Percentiles rank a stretch among this genome's conserved stretches.
These are phyloP conservation scores for Trichophyton verrucosum DNA, from an alignment of 2,329 filamentous ascomycete genomes.

Conservation along the genomic window DNA sequence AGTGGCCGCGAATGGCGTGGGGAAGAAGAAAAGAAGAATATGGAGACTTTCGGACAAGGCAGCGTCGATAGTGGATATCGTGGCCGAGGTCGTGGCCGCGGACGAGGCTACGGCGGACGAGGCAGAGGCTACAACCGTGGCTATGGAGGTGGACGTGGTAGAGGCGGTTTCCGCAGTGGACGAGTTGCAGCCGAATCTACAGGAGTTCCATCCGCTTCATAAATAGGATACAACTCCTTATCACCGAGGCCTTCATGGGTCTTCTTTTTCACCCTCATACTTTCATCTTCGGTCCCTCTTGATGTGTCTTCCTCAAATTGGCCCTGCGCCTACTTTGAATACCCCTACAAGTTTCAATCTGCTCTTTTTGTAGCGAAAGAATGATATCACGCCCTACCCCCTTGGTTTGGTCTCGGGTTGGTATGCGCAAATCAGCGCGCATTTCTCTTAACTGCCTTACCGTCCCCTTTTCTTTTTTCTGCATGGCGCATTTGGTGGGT, in stretches of 20 bases:
- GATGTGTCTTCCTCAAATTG: background rate
- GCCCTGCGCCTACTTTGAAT: background rate
- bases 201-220: conserved; percentile 22
- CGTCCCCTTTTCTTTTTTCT: background rate
- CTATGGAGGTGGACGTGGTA: conserved; percentile 32
- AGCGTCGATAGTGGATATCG: conserved; percentile 81
- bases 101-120: conserved; percentile 41
- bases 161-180: conserved; percentile 34
- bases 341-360: background rate
- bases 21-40: conserved; percentile 88
- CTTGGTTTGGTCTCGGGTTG: conserved; percentile 3
- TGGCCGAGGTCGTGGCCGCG: conserved; percentile 64
- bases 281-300: background rate
- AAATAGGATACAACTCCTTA: background rate
- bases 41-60: conserved; percentile 95
- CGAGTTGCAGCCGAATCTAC: conserved; percentile 28
- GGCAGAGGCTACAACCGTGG: conserved; percentile 38
- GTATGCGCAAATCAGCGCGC: background rate
- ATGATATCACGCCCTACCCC: background rate
- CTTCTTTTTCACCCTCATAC: background rate
- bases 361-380: conserved; percentile 3
- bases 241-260: background rate
- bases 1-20: conserved; percentile 78
- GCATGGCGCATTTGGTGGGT: conserved; percentile 5
- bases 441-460: conserved; percentile 1